Evolutionary conservation across 768 basidiomycete genomes (phyloP).

Genomic region (Panellus pusillus): DNA sequence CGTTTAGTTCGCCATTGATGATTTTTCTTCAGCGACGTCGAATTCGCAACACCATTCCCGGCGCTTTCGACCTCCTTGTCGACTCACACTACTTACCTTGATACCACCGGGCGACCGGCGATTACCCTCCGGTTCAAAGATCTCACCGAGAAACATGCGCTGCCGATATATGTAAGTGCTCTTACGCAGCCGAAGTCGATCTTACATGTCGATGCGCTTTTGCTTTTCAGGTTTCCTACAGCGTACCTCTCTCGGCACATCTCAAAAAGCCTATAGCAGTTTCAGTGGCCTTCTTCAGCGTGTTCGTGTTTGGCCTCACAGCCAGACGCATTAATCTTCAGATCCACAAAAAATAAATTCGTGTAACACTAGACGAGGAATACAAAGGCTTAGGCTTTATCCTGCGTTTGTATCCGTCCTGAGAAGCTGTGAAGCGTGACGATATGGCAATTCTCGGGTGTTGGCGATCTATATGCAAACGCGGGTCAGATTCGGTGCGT

Average conservation of each 20-base stretch:
- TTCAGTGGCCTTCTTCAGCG: conserved; percentile 61
- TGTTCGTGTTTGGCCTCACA: conserved; percentile 57
- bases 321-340: conserved; percentile 48
- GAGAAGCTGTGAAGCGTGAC: conserved; percentile 46
- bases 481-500: background rate
- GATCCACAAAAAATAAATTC: conserved; percentile 44
- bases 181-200: background rate
- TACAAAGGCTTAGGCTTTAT: conserved; percentile 18
- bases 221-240: conserved; percentile 85
- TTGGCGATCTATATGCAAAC: conserved; percentile 28
- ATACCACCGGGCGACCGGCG: conserved; percentile 84
- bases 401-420: conserved; percentile 18
- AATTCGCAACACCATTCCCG: conserved; percentile 76
- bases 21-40: conserved; percentile 60
- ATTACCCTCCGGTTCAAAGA: conserved; percentile 72
- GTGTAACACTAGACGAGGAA: conserved; percentile 28
- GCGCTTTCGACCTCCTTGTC: conserved; percentile 58
- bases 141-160: conserved; percentile 77
- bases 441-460: conserved; percentile 40
- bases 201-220: background rate
- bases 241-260: conserved; percentile 76
- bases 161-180: conserved; percentile 75
- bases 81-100: conserved; percentile 87
- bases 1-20: conserved; percentile 2
- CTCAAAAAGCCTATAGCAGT: conserved; percentile 85